Conservation (phyloP, 257 asterid genomes). For the Lithospermum erythrorhizon region DNA sequence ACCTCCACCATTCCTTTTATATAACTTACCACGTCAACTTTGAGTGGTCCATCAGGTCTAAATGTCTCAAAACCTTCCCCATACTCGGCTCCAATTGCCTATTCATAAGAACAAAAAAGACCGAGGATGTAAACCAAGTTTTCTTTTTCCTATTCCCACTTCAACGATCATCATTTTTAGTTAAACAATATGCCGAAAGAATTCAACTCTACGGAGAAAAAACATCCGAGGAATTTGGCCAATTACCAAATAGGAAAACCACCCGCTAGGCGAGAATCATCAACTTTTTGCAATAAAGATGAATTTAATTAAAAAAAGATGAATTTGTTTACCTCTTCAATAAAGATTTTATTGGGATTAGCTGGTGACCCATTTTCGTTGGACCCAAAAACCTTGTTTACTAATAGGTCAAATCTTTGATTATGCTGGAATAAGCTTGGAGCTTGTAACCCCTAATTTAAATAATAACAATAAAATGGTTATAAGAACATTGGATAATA, state of each 20-base stretch:
- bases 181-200: too few species aligned
- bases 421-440: slow-evolving; percentile 22
- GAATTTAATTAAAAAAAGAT: background rate
- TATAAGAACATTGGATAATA: background rate
- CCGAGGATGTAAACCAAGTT: background rate
- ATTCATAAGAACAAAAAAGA: background rate
- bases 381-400: slow-evolving; percentile 40
- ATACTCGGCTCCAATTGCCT: slow-evolving; percentile 99
- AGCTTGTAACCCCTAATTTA: slow-evolving; percentile 40
- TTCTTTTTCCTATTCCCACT: background rate
- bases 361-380: slow-evolving; percentile 35
- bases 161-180: background rate
- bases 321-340: slow-evolving; percentile 58
- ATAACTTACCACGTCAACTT: slow-evolving; percentile 82
- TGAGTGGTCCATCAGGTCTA: slow-evolving; percentile 81
- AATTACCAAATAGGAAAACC: too few species aligned
- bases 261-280: too few species aligned
- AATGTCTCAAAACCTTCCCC: slow-evolving; percentile 98
- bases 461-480: slow-evolving; percentile 1
- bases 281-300: too few species aligned
- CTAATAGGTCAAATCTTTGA: slow-evolving; percentile 18
- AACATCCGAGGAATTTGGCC: too few species aligned
- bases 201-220: too few species aligned
- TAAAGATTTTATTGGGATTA: slow-evolving; percentile 44
- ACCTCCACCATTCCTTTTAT: background rate